Base-by-base conservation (phyloP, 768 basidiomycete genomes). In the Suillus spraguei region DNA sequence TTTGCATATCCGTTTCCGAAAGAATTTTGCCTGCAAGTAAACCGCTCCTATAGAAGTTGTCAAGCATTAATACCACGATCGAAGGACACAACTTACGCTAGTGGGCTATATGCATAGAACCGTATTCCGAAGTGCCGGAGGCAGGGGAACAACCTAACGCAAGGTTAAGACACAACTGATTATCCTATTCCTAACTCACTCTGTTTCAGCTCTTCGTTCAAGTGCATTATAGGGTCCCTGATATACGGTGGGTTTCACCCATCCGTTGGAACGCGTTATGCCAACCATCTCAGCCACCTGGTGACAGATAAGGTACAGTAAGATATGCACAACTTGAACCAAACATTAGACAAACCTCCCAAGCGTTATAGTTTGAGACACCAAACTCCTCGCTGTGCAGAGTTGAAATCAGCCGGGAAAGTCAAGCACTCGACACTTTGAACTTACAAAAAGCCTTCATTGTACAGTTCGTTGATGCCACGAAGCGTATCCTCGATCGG, bases 141-240 rank as follows among this genome's bases (percentile, higher is more conserved):
- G 68, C 80, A 79, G 8, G 83, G 79, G 65, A 82, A 75, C 16
- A 82, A 52, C 28, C 50, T 52, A 52, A 16, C 24, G 16, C 50
- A 24, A 4, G 14, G 50, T 52, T 17, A 52, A 52, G 28, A 52
- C 50, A 52, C 8, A 28, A 52, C 1, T 32, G 50, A 8, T 16
- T 17, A 16, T 4, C 28, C 16, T 28, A 50, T 32, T 5, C 16
- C 7, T 9, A 24, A 54, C 46, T 28, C 28, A 61, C 65, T 81
- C 81, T 0, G 77, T 75, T 70, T 82, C 81, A 58, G 74, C 77
- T 9, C 60, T 65, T 42, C 82, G 75, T 61, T 81, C 80, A n/a
- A 84, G 69, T 10, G 75, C 76, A 62, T 84, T 82, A 71, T 82
- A 83, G 54, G 82, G 60, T 1, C 80, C 82, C 65, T 86, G 83